A percentile compares a stretch with the other conserved stretches of the same genome.
Evolutionary conservation across 2,329 filamentous ascomycete genomes (phyloP).

Genomic region (Graphiopsis chlorocephala): DNA sequence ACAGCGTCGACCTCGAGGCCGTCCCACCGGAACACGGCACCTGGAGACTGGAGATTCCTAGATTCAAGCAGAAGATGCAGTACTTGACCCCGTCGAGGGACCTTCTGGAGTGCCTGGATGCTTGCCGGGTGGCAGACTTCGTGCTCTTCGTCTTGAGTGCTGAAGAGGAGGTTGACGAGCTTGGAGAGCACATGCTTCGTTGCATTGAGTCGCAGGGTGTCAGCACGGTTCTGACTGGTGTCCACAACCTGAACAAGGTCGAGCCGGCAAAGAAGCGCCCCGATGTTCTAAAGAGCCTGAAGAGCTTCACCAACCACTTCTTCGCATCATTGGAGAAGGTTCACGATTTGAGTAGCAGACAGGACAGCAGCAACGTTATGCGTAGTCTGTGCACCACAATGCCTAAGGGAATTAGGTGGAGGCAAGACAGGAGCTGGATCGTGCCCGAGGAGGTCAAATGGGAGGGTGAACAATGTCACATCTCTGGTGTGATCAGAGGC

Average conservation of each 20-base stretch:
- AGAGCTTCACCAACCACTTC: conserved; percentile 91
- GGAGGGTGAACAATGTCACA: conserved; percentile 49
- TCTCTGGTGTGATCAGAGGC: conserved; percentile 85
- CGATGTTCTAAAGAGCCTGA: conserved; percentile 76
- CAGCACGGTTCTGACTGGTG: conserved; percentile 83
- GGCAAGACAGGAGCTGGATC: conserved; percentile 95
- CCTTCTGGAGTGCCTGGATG: conserved; percentile 75
- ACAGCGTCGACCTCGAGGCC: conserved; percentile 73
- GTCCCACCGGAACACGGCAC: conserved; percentile 59
- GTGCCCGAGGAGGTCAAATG: conserved; percentile 79
- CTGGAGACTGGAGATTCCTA: conserved; percentile 67
- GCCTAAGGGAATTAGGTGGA: conserved; percentile 92
- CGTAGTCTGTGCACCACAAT: conserved; percentile 86
- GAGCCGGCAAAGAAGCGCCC: conserved; percentile 75
- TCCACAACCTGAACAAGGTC: conserved; percentile 68
- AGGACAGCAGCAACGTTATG: conserved; percentile 88
- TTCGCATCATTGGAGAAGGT: conserved; percentile 90
- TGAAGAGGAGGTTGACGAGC: conserved; percentile 75
- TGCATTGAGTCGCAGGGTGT: conserved; percentile 91
- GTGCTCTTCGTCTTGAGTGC: conserved; percentile 83
- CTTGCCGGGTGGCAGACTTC: conserved; percentile 85
- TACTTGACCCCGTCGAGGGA: conserved; percentile 76
- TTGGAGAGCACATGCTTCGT: conserved; percentile 81
- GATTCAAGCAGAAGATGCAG: conserved; percentile 92
- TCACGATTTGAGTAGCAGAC: conserved; percentile 79